phyloP scores from a whole-genome alignment of 306 rosid genomes.

The Adenanthera pavonina region DNA sequence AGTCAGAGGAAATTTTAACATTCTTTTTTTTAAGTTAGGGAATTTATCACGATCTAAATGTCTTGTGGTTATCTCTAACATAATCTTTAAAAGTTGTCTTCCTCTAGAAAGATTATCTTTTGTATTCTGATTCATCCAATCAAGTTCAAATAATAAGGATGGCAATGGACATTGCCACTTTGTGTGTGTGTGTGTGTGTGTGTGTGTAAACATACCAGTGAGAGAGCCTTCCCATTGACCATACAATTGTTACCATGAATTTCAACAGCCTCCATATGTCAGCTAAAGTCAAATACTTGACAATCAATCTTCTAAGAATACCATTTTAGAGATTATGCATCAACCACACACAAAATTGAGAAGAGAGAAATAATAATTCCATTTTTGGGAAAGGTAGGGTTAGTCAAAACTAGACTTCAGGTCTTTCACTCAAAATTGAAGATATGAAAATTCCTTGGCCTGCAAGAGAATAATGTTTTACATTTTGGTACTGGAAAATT shows the following conservation, averaged over 20 bases:
- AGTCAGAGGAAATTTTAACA: neutral
- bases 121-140: neutral
- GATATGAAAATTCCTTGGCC: neutral
- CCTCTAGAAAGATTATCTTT: neutral
- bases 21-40: neutral
- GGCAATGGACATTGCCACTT: neutral
- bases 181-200: neutral
- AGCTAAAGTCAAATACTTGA: neutral
- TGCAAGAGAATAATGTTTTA: neutral
- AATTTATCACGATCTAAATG: neutral
- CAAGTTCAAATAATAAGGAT: neutral
- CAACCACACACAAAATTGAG: neutral
- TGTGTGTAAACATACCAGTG: neutral
- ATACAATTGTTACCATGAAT: neutral
- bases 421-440: neutral
- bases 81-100: neutral
- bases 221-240: neutral
- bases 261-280: neutral
- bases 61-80: neutral
- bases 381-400: neutral
- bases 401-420: neutral
- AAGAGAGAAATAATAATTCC: neutral
- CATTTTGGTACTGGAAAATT: neutral
- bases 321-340: neutral
- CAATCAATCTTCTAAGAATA: neutral